phyloP scores from a whole-genome alignment of 495 filamentous ascomycete species.

The Oidiodendron maius region DNA sequence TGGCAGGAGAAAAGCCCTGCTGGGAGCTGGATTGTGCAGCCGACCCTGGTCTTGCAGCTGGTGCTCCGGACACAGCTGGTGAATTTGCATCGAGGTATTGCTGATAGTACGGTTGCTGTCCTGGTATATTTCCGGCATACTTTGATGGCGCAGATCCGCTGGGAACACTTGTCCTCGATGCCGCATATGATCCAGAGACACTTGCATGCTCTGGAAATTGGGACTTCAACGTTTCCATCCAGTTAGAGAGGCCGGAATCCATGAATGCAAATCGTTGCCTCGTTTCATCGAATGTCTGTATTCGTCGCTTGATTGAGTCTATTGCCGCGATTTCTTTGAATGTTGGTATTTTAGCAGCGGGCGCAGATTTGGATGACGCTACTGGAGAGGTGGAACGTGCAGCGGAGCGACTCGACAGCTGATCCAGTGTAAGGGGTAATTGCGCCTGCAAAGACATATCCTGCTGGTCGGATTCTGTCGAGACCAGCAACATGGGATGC shows the following conservation, averaged over 20 bases:
- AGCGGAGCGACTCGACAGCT: not conserved
- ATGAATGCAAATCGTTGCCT: constrained; percentile 62
- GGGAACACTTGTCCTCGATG: not conserved
- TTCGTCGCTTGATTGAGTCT: constrained; percentile 48
- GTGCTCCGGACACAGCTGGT: constrained; percentile 31
- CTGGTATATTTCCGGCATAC: constrained; percentile 21
- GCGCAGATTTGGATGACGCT: constrained; percentile 6
- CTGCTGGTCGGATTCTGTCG: constrained; percentile 34
- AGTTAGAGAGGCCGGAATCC: constrained; percentile 69
- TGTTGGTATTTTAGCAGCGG: constrained; percentile 5
- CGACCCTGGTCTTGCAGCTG: constrained; percentile 30
- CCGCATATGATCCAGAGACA: constrained; percentile 13
- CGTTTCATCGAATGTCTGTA: constrained; percentile 62
- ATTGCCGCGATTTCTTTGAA: constrained; percentile 21
- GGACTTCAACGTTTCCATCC: constrained; percentile 43
- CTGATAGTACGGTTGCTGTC: constrained; percentile 47
- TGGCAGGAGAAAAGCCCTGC: constrained; percentile 23
- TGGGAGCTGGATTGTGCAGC: constrained; percentile 8
- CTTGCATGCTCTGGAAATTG: constrained; percentile 21
- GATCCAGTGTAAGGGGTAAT: not conserved
- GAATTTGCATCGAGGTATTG: constrained; percentile 37
- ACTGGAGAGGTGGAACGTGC: constrained; percentile 9
- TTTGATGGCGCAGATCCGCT: constrained; percentile 40
- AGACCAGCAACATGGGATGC: constrained; percentile 23
- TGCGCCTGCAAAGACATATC: constrained; percentile 18